phyloP scores from a whole-genome alignment of 345 rosid species.

The Euphorbia lathyris region DNA sequence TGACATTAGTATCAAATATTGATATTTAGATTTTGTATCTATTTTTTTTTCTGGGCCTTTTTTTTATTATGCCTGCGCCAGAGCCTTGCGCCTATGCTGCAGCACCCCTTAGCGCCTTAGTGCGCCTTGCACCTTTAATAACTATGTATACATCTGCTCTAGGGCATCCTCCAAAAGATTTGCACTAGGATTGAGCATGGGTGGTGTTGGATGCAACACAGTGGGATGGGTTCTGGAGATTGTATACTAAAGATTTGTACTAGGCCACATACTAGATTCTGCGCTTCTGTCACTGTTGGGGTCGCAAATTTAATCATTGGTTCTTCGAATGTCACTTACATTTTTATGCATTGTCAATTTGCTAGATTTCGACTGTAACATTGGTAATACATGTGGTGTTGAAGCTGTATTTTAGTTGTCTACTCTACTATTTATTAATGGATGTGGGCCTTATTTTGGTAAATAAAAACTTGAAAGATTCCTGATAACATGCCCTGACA shows the following conservation, averaged over 20 bases:
- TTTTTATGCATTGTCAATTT: not conserved
- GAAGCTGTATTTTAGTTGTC: not conserved
- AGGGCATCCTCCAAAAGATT: not conserved
- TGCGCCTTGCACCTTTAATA: too few relatives aligned
- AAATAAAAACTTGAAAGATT: conserved; percentile 21
- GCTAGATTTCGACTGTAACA: not conserved
- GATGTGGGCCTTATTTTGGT: not conserved
- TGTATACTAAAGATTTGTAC: not conserved
- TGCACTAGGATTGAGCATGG: not conserved
- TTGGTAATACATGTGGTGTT: not conserved
- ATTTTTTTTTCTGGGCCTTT: too few relatives aligned
- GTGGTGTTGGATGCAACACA: not conserved
- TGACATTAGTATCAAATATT: too few relatives aligned
- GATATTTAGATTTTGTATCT: too few relatives aligned
- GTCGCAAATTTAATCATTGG: not conserved
- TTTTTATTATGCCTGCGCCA: too few relatives aligned
- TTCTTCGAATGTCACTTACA: not conserved
- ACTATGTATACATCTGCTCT: not conserved
- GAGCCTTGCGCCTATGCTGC: too few relatives aligned
- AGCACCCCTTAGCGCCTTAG: too few relatives aligned
- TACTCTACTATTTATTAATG: not conserved
- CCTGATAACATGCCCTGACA: conserved; percentile 99
- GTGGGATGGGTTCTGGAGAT: not conserved
- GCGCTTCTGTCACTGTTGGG: too few relatives aligned
- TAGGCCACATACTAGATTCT: not conserved